Evolutionary conservation across 768 basidiomycete genomes (phyloP), one percentile per base, ranked within the genome.

Genomic region (Pisolithus orientalis): DNA sequence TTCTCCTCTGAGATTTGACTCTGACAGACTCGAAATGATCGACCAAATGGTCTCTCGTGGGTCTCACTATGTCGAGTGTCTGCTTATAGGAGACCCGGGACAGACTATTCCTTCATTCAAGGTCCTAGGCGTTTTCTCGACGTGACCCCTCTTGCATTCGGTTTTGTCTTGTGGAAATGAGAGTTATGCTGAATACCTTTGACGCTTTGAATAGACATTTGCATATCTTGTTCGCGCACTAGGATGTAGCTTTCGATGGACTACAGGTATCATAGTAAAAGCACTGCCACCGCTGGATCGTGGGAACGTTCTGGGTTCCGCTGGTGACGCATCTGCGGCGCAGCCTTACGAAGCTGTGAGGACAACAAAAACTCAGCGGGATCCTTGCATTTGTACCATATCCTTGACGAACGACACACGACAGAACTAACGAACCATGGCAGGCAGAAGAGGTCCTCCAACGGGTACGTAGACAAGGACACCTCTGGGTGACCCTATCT

Each of bases 21-120:
- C 13, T 28, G 32, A 34, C 53, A 94, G 93, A 50, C 72, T 97
- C 56, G 77, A 79, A 55, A 77, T 94, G 49, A 98, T 98, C 58
- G 96, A 99, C 69, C 83, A 80, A 54, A 80, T 71, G 55, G 96
- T 99, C 29, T 65, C 83, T n/a, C 74, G 80, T 37, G 95, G 96
- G 2, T 87, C 90, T 40, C 96, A 99, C 68, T 98, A 79, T 66
- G 88, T 96, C 53, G 94, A 97, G 64, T 99, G 95, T 67, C 72
- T 85, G 66, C 70, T 96, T 40, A 60, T 87, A 60, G 95, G 95
- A 3, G 90, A 94, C 64, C 93, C 95, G 62, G 93, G 92, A 1
- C 73, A 81, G 62, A 74, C 74, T 49, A 85, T 94, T 7, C 80
- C 86, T 7, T 72, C 81, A 43, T 97, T 97, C 78, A 95, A 89